These are phyloP conservation scores for Moricandia arvensis DNA, from an alignment of 345 rosid species.

Conservation along the genomic window DNA sequence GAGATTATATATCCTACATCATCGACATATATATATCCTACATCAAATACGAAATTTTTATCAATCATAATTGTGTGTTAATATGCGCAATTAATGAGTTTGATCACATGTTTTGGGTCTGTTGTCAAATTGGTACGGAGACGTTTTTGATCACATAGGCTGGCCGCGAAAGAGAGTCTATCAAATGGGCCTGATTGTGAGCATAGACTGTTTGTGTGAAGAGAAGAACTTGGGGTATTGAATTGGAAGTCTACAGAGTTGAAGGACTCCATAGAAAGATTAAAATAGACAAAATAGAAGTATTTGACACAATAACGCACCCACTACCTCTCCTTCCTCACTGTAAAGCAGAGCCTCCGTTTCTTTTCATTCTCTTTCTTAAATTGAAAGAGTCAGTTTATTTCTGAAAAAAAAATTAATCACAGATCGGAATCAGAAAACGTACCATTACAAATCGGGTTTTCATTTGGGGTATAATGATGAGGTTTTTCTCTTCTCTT, in stretches of 20 bases:
- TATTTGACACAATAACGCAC: slow-evolving; percentile 34
- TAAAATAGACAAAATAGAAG: slow-evolving; percentile 13
- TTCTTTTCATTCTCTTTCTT: not conserved
- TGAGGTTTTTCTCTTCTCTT: slow-evolving; percentile 34
- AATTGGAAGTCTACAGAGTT: not conserved
- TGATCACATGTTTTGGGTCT: not conserved
- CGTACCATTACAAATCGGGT: slow-evolving; percentile 10
- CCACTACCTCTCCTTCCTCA: slow-evolving; percentile 35
- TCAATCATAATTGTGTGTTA: not conserved
- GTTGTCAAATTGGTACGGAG: slow-evolving; percentile 15
- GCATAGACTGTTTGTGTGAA: not conserved
- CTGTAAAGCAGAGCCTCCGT: slow-evolving; percentile 38
- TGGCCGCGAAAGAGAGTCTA: not conserved
- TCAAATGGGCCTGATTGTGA: slow-evolving; percentile 7
- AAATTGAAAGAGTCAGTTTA: not conserved
- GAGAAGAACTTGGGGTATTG: not conserved
- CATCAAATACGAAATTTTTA: not conserved
- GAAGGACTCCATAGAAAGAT: slow-evolving; percentile 2
- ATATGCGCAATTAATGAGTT: not conserved
- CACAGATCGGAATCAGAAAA: slow-evolving; percentile 31
- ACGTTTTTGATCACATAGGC: no score
- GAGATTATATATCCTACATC: not conserved
- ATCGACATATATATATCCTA: not conserved
- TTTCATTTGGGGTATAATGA: slow-evolving; percentile 36
- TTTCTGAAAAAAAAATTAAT: not conserved